Evolutionary conservation across 768 basidiomycete genomes (phyloP).

Genomic region (Dentipellis sp.): DNA sequence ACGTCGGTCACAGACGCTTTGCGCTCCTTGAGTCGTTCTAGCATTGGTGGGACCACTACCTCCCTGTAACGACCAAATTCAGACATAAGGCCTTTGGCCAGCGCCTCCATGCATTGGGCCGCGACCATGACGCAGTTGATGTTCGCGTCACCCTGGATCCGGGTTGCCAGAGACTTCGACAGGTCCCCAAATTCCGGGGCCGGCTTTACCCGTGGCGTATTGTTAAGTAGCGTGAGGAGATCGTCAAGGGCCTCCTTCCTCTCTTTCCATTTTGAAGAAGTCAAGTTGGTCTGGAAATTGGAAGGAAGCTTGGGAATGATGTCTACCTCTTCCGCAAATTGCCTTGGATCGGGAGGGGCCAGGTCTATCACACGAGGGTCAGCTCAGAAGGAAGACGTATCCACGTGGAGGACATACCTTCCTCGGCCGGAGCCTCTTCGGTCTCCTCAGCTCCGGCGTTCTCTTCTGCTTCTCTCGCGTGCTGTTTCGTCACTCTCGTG

Average conservation of each 20-base stretch:
- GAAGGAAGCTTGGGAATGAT: slow-evolving; percentile 68
- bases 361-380: slow-evolving; percentile 27
- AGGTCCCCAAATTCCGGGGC: slow-evolving; percentile 70
- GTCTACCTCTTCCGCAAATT: slow-evolving; percentile 74
- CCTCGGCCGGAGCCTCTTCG: slow-evolving; percentile 25
- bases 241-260: slow-evolving; percentile 88
- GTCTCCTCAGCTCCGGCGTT: slow-evolving; percentile 27
- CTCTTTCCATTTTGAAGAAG: slow-evolving; percentile 98
- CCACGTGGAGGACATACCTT: slow-evolving; percentile 30
- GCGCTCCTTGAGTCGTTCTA: slow-evolving; percentile 90
- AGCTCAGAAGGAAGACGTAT: not conserved
- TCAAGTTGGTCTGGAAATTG: slow-evolving; percentile 62
- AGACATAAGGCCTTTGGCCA: slow-evolving; percentile 74
- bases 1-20: slow-evolving; percentile 87
- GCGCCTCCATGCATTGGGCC: slow-evolving; percentile 72
- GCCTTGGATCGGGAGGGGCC: slow-evolving; percentile 63
- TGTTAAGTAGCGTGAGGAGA: slow-evolving; percentile 56
- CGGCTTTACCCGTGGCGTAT: slow-evolving; percentile 72
- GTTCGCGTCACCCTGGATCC: slow-evolving; percentile 86
- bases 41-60: slow-evolving; percentile 60
- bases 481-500: slow-evolving; percentile 66
- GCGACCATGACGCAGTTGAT: slow-evolving; percentile 91
- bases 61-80: slow-evolving; percentile 72
- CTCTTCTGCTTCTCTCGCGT: slow-evolving; percentile 61
- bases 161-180: slow-evolving; percentile 62